Percentiles rank a stretch among this genome's conserved stretches.
Conservation (phyloP, 805 yeast genomes). For the Alloascoidea africana region DNA sequence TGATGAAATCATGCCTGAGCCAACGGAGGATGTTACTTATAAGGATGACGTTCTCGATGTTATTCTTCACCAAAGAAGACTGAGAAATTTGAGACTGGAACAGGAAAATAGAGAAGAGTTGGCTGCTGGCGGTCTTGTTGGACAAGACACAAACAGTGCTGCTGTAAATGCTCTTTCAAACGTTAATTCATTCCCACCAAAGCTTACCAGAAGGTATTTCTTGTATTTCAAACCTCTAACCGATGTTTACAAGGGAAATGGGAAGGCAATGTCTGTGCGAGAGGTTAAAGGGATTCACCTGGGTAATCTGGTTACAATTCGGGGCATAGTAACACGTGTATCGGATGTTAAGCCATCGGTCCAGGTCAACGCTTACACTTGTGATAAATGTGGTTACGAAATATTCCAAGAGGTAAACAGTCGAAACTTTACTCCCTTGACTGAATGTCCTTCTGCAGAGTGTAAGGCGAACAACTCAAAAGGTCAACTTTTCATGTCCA, state of each 20-base stretch:
- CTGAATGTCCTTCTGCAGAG: constrained; percentile 70
- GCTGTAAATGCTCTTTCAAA: constrained; percentile 15
- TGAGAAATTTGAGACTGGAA: constrained; percentile 61
- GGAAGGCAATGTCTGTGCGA: constrained; percentile 70
- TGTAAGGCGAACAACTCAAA: constrained; percentile 68
- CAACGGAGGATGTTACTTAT: constrained; percentile 67
- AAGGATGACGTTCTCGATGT: constrained; percentile 89
- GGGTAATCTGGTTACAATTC: constrained; percentile 77
- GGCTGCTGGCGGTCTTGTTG: constrained; percentile 24
- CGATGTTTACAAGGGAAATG: constrained; percentile 16
- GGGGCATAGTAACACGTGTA: constrained; percentile 92
- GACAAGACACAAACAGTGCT: constrained; percentile 10
- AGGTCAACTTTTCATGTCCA: constrained; percentile 83
- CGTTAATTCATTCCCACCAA: constrained; percentile 62
- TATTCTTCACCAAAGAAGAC: constrained; percentile 75
- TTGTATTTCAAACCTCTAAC: constrained; percentile 77
- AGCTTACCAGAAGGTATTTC: constrained; percentile 73
- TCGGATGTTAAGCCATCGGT: constrained; percentile 93
- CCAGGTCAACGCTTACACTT: constrained; percentile 85
- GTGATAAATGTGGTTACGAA: constrained; percentile 95
- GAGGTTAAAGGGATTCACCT: constrained; percentile 72
- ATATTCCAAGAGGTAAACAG: constrained; percentile 88
- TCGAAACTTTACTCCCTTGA: constrained; percentile 72
- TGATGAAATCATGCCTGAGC: constrained; percentile 75
- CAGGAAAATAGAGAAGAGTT: constrained; percentile 54